Evolutionary conservation across 495 filamentous ascomycete genomes (phyloP).

Genomic region (Xylaria grammica): DNA sequence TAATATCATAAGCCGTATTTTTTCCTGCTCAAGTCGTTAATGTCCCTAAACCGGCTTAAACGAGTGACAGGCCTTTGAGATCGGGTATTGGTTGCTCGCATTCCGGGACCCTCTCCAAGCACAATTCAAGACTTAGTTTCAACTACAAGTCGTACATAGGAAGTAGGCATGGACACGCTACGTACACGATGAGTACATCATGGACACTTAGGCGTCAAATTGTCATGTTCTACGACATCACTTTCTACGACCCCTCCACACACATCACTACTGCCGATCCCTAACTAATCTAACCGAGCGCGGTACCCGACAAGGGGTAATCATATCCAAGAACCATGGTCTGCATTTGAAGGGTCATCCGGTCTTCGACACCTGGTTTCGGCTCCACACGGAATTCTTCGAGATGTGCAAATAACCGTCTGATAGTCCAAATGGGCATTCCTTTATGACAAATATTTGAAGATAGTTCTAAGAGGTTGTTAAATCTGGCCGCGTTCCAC

Average conservation of each 20-base stretch:
- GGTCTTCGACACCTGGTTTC: not conserved
- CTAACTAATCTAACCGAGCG: not conserved
- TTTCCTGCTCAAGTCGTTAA: not conserved
- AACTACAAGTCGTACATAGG: not conserved
- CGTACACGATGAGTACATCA: not conserved
- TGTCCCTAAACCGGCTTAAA: not conserved
- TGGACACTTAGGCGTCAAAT: not conserved
- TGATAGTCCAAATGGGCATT: too few relatives aligned
- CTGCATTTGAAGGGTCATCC: not conserved
- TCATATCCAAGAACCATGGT: too few relatives aligned
- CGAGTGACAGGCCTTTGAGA: not conserved
- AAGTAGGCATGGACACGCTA: not conserved
- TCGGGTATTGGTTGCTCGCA: not conserved
- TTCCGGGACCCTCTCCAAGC: not conserved
- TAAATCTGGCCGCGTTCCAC: not conserved
- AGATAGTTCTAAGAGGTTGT: not conserved
- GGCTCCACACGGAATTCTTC: not conserved
- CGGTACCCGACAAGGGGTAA: too few relatives aligned
- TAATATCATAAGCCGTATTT: not conserved
- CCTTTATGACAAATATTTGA: not conserved
- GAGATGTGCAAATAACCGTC: not conserved
- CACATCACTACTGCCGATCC: not conserved
- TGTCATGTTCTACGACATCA: not conserved
- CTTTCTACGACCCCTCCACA: not conserved
- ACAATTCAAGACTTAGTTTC: not conserved